phyloP scores from a whole-genome alignment of 768 basidiomycete species.

The Leccinum rimulosum region DNA sequence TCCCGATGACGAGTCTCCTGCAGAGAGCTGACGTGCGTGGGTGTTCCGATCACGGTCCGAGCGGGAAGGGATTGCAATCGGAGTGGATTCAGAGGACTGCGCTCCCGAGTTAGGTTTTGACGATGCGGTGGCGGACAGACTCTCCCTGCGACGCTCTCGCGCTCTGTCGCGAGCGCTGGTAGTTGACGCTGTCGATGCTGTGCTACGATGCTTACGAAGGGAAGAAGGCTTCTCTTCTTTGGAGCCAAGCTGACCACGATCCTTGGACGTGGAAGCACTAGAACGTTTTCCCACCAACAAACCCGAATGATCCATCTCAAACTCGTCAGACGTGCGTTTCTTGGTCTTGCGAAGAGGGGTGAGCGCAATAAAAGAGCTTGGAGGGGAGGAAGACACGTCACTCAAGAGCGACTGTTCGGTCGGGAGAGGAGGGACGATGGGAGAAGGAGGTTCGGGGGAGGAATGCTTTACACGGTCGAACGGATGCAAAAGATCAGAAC shows the following conservation, averaged over 20 bases:
- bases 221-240: constrained; percentile 52
- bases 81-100: constrained; percentile 18
- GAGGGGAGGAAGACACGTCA: constrained; percentile 44
- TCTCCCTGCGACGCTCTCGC: constrained; percentile 58
- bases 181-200: constrained; percentile 51
- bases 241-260: constrained; percentile 21
- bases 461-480: constrained; percentile 32
- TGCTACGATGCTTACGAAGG: constrained; percentile 68
- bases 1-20: constrained; percentile 65
- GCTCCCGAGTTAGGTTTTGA: constrained; percentile 27
- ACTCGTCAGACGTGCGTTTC: constrained; percentile 81
- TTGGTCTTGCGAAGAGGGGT: constrained; percentile 52
- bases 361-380: constrained; percentile 56
- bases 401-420: constrained; percentile 31
- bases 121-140: constrained; percentile 38
- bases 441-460: constrained; percentile 30
- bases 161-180: constrained; percentile 39
- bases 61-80: constrained; percentile 22
- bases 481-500: constrained; percentile 29
- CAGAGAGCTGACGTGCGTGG: constrained; percentile 67
- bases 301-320: constrained; percentile 74
- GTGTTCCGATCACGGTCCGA: constrained; percentile 34
- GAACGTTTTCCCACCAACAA: constrained; percentile 52
- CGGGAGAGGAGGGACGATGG: constrained; percentile 30
- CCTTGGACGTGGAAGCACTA: constrained; percentile 30